Conservation (phyloP, 2,329 filamentous ascomycete species). For the Keithomyces neogunnii region DNA sequence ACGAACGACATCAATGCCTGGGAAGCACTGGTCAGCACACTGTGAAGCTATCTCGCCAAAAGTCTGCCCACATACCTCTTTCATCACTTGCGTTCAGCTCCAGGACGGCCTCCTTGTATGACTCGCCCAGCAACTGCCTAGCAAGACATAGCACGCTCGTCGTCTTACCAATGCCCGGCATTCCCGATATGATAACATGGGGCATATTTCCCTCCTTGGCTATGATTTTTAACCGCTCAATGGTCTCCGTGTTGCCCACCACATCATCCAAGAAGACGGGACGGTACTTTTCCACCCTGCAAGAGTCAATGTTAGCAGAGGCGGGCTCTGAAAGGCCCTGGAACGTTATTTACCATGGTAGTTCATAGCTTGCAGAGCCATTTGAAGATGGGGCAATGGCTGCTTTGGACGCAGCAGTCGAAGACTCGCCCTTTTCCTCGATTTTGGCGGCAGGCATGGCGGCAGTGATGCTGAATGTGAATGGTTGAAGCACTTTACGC, state of each 20-base stretch:
- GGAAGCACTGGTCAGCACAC: background rate
- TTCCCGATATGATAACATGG: conserved; percentile 97
- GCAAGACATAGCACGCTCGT: conserved; percentile 92
- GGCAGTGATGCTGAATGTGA: conserved; percentile 12
- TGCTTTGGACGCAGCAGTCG: conserved; percentile 50
- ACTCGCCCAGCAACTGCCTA: conserved; percentile 79
- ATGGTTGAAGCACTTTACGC: conserved; percentile 26
- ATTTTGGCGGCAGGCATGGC: conserved; percentile 41
- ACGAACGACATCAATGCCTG: conserved; percentile 91
- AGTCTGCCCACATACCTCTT: conserved; percentile 46
- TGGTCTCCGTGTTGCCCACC: conserved; percentile 95
- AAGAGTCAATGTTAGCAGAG: conserved; percentile 1
- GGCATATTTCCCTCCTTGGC: conserved; percentile 99
- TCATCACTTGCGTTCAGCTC: conserved; percentile 97
- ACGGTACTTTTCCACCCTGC: conserved; percentile 96
- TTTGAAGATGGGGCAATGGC: conserved; percentile 41
- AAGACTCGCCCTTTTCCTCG: conserved; percentile 52
- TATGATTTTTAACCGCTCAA: conserved; percentile 95
- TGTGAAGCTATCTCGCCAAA: background rate
- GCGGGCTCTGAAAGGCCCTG: background rate
- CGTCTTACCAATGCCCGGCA: conserved; percentile 98
- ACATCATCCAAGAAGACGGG: conserved; percentile 93
- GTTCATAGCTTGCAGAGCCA: conserved; percentile 55
- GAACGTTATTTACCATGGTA: conserved; percentile 56
- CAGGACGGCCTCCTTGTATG: conserved; percentile 94